phyloP scores from a whole-genome alignment of 176 grass and related monocot species.

The Alopecurus myosuroides region DNA sequence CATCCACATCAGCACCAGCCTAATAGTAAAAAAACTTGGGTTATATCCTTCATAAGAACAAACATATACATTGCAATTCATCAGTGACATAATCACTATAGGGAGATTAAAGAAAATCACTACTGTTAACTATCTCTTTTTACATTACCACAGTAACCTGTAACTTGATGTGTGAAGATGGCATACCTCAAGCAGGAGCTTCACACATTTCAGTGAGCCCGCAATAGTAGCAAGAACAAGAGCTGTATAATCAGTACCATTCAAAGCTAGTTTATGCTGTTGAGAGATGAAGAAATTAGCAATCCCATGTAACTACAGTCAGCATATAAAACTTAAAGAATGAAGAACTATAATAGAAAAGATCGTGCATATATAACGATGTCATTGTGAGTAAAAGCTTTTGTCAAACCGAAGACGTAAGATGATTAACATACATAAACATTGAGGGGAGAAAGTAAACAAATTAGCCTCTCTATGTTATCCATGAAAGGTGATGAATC shows the following conservation, averaged over 20 bases:
- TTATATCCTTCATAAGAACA: background rate
- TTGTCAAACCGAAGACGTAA: background rate
- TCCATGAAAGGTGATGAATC: background rate
- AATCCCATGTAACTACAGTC: background rate
- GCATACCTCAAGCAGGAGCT: conserved; percentile 11
- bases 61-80: background rate
- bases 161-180: conserved; percentile 2
- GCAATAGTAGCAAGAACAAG: background rate
- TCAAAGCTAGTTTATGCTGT: conserved; percentile 5
- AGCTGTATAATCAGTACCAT: background rate
- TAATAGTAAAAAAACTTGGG: conserved; percentile 1
- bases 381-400: background rate
- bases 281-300: background rate
- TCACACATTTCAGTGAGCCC: conserved; percentile 4
- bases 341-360: background rate
- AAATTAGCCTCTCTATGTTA: background rate
- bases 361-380: background rate
- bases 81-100: background rate
- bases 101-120: background rate
- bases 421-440: background rate
- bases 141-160: background rate
- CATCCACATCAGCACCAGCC: conserved; percentile 40
- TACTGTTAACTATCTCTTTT: background rate
- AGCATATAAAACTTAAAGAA: background rate
- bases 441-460: background rate